Percentiles rank a stretch among this genome's conserved stretches.
phyloP scores from a whole-genome alignment of 352 stramenopile species.

The Phytophthora fragariaefolia region DNA sequence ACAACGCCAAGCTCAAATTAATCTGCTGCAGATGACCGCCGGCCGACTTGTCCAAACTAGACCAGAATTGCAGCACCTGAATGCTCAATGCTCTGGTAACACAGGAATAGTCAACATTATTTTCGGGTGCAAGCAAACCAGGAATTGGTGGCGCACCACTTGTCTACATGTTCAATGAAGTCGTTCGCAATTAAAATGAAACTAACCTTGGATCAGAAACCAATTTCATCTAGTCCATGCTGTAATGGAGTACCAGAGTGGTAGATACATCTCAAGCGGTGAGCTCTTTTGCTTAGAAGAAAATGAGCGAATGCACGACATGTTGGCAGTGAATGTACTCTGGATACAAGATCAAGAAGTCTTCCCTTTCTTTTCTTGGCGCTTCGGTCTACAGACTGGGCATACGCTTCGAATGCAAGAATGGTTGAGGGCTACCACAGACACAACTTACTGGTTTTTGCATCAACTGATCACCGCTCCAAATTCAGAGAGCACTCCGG shows the following conservation, averaged over 20 bases:
- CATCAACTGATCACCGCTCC: constrained; percentile 37
- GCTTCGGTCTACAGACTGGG: constrained; percentile 44
- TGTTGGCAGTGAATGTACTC: not conserved
- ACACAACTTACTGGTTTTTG: not conserved
- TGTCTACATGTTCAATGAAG: too few relatives aligned
- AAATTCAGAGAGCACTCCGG: constrained; percentile 21
- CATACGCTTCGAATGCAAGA: constrained; percentile 42
- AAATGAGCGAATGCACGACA: not conserved
- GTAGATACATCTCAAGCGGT: not conserved
- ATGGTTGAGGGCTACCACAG: not conserved
- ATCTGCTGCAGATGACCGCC: not conserved
- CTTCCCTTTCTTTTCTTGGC: not conserved
- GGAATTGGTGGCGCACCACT: not conserved
- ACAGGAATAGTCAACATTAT: constrained; percentile 6
- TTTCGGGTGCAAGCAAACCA: not conserved
- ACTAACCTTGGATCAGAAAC: too few relatives aligned
- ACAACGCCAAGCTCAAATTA: constrained; percentile 1
- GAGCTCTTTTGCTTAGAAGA: not conserved
- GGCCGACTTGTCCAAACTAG: not conserved
- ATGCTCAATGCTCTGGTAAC: not conserved
- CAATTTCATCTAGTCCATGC: too few relatives aligned
- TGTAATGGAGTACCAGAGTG: too few relatives aligned
- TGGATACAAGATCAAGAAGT: constrained; percentile 20
- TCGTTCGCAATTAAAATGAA: too few relatives aligned
- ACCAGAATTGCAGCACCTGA: constrained; percentile 2